These are phyloP conservation scores for Fusarium ambrosium DNA, from an alignment of 2,329 filamentous ascomycete genomes.

Conservation along the genomic window DNA sequence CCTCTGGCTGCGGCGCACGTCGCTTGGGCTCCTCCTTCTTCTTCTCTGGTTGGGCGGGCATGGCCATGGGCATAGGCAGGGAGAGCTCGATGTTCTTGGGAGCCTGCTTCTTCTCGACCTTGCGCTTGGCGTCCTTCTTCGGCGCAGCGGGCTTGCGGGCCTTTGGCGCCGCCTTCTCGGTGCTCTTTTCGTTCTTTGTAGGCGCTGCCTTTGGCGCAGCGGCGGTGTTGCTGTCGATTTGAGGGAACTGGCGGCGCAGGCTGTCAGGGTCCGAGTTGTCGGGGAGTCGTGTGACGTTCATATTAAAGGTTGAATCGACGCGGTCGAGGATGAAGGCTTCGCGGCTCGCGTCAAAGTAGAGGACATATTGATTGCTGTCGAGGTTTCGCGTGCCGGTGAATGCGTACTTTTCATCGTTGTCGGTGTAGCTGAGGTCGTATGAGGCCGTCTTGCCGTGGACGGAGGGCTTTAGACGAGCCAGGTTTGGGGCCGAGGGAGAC, in stretches of 20 bases:
- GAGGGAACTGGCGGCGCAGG: constrained; percentile 76
- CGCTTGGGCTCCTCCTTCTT: constrained; percentile 44
- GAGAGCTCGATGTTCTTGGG: constrained; percentile 52
- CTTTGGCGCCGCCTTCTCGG: constrained; percentile 45
- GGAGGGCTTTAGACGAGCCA: constrained; percentile 66
- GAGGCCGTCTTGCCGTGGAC: constrained; percentile 63
- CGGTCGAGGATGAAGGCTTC: constrained; percentile 87
- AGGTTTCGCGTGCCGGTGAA: constrained; percentile 72
- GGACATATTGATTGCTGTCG: constrained; percentile 70
- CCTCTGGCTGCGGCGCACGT: constrained; percentile 54
- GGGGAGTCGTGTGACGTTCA: constrained; percentile 83
- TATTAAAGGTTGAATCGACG: constrained; percentile 84
- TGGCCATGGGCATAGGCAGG: constrained; percentile 52
- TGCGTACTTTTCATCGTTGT: constrained; percentile 69
- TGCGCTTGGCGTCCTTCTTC: constrained; percentile 50
- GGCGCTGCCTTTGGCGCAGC: constrained; percentile 32
- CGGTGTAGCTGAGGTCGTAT: constrained; percentile 69
- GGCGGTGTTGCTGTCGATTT: constrained; percentile 62
- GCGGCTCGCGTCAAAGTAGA: constrained; percentile 81
- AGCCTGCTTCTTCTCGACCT: constrained; percentile 54
- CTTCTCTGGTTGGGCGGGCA: constrained; percentile 37
- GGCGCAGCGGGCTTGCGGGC: constrained; percentile 41
- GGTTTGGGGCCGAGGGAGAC: constrained; percentile 62
- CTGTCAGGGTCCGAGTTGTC: constrained; percentile 73
- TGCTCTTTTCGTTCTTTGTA: constrained; percentile 16